Percentiles rank a stretch among this genome's conserved stretches.
These are phyloP conservation scores for Wickerhamiella kurtzmanii DNA, from an alignment of 805 yeast species.

Conservation along the genomic window DNA sequence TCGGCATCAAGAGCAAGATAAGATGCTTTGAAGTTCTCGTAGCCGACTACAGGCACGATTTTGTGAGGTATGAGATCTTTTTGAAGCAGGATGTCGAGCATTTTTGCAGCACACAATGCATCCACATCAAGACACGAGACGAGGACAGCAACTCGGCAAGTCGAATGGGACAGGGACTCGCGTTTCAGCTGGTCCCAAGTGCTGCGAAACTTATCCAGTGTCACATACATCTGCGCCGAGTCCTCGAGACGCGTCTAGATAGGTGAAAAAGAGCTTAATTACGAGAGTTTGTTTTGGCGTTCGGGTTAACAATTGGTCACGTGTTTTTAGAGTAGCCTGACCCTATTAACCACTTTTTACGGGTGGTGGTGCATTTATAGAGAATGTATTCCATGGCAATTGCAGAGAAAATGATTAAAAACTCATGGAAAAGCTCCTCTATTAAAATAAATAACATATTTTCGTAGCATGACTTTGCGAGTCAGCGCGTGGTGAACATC, in stretches of 20 bases:
- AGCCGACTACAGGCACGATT: conserved; percentile 86
- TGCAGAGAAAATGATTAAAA: no score
- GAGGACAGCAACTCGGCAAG: conserved; percentile 75
- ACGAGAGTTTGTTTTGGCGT: not conserved
- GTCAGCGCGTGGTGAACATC: not conserved
- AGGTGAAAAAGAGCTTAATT: not conserved
- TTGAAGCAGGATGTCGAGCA: conserved; percentile 55
- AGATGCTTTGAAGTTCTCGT: conserved; percentile 53
- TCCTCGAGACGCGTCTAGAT: not conserved
- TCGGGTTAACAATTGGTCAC: not conserved
- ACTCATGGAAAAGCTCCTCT: no score
- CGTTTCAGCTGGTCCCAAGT: conserved; percentile 56
- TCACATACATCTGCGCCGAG: conserved; percentile 48
- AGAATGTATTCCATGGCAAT: no score
- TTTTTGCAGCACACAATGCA: conserved; percentile 78
- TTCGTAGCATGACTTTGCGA: no score
- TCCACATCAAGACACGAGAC: conserved; percentile 87
- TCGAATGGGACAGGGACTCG: conserved; percentile 78
- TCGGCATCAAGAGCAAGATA: conserved; percentile 56
- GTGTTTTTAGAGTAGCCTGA: not conserved
- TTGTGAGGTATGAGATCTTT: conserved; percentile 78
- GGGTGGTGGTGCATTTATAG: no score
- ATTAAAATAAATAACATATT: no score
- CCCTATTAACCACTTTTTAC: no score
- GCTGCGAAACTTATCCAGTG: conserved; percentile 50